These are phyloP conservation scores for Pleurotus salmoneostramineus DNA, from an alignment of 768 basidiomycete genomes.

Conservation along the genomic window DNA sequence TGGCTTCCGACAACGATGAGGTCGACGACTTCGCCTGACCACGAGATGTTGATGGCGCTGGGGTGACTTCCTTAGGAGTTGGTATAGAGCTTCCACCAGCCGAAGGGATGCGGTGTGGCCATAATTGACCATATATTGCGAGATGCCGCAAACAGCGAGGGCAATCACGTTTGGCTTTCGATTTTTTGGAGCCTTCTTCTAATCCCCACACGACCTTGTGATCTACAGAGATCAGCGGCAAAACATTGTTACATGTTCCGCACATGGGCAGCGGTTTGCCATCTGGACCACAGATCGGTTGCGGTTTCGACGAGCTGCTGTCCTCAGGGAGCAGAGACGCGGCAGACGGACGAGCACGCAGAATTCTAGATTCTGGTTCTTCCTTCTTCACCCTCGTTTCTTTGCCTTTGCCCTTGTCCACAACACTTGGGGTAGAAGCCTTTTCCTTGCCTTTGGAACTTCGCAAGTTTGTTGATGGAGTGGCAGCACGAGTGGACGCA, in stretches of 20 bases:
- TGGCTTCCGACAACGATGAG: constrained; percentile 45
- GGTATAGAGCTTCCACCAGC: constrained; percentile 39
- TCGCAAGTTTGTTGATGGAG: constrained; percentile 5
- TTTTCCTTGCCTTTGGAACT: constrained; percentile 9
- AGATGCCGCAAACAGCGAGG: constrained; percentile 78
- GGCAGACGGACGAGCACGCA: constrained; percentile 44
- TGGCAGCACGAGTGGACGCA: constrained; percentile 12
- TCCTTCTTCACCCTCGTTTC: constrained; percentile 26
- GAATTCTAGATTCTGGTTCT: constrained; percentile 46
- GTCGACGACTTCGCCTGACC: constrained; percentile 23
- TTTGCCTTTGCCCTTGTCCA: constrained; percentile 37
- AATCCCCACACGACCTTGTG: constrained; percentile 74
- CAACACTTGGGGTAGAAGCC: constrained; percentile 1
- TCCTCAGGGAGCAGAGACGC: constrained; percentile 29
- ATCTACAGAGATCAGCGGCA: constrained; percentile 76
- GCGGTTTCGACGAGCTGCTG: constrained; percentile 29
- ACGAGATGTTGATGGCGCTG: constrained; percentile 40
- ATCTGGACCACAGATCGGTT: constrained; percentile 51
- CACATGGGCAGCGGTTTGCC: constrained; percentile 71
- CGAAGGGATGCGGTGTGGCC: constrained; percentile 62
- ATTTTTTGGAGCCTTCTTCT: constrained; percentile 51
- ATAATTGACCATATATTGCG: constrained; percentile 68
- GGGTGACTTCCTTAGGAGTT: constrained; percentile 51
- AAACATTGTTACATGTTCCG: constrained; percentile 62
- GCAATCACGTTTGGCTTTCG: constrained; percentile 65